Base-by-base conservation (phyloP, 1,284 basidiomycete genomes). In the Fomes fomentarius region DNA sequence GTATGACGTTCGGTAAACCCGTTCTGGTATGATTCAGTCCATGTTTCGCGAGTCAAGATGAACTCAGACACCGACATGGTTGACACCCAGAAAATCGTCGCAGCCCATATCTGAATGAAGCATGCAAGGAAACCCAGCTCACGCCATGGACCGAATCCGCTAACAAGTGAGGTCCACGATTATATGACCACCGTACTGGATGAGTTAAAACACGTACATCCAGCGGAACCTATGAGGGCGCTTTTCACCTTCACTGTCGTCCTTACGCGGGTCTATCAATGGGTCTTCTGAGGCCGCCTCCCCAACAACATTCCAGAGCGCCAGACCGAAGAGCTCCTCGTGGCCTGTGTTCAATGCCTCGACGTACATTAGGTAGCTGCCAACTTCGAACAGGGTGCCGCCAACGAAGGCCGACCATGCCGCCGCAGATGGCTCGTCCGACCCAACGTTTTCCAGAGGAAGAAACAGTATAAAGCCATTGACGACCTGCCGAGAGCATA, bases 81-180 rank as follows among this genome's bases (percentile, higher is more conserved):
- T 12, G 71, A 67, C 19, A 84, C 76, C 83, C 82, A 84, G 70
- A 84, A 85, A 46, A 84, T 74, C 1, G 76, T 76, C 0, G 83
- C 83, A 0, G 77, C 82, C 47, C 71, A 73, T 25, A 82, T 65
- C 64, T 85, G 82, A 17, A 77, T 66, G 41, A 79, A 71, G 0
- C 76, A 78, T 0, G 79, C 81, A 2, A 80, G 65, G 64, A 82
- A 85, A 0, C 81, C 83, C 34, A 84, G 56, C 60, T 85, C 81
- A 50, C 74, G 79, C 69, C 76, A 82, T 55, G 73, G 80, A 50
- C 63, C 63, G 3, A 51, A 19, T 3, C 67, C 67, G 28, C 67
- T 67, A 45, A n/a, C n/a, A n/a, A n/a, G n/a, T n/a, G n/a, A n/a
- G n/a, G n/a, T n/a, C n/a, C n/a, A n/a, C n/a, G n/a, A n/a, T n/a